These are phyloP conservation scores for Phyllosticta citribraziliensis DNA, from an alignment of 2,329 filamentous ascomycete genomes.

Conservation along the genomic window DNA sequence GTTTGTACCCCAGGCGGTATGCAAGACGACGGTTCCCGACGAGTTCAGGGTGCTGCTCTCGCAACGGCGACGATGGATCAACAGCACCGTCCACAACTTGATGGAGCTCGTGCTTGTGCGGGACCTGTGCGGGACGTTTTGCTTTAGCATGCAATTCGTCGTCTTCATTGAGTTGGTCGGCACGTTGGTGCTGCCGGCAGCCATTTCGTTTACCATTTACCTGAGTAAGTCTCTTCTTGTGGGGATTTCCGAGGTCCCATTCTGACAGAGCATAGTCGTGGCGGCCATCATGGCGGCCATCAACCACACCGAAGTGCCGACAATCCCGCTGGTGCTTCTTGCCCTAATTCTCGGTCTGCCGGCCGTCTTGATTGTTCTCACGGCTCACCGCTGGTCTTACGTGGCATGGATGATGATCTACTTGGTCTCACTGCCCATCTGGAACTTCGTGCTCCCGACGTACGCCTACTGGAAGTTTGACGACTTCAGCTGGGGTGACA, in stretches of 20 bases:
- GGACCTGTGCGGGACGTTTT: slow-evolving; percentile 96
- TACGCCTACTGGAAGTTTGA: slow-evolving; percentile 99
- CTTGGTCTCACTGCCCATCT: slow-evolving; percentile 81
- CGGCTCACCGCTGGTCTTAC: slow-evolving; percentile 86
- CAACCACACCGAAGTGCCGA: slow-evolving; percentile 50
- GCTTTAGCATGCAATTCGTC: slow-evolving; percentile 99
- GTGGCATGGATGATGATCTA: slow-evolving; percentile 97
- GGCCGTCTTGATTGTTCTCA: slow-evolving; percentile 81
- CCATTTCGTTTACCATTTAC: slow-evolving; percentile 95
- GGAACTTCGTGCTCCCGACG: slow-evolving; percentile 90
- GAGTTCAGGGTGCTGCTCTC: slow-evolving; percentile 86
- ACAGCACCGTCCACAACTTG: slow-evolving; percentile 96
- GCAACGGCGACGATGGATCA: slow-evolving; percentile 96
- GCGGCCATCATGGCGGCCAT: slow-evolving; percentile 67
- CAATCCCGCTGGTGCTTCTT: slow-evolving; percentile 84
- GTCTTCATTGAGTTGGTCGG: slow-evolving; percentile 92
- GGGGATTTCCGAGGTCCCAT: slow-evolving; percentile 12
- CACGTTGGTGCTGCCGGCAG: slow-evolving; percentile 87
- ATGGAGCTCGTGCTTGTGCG: slow-evolving; percentile 95
- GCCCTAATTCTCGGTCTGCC: slow-evolving; percentile 89
- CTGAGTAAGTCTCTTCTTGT: slow-evolving; percentile 57
- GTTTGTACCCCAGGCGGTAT: slow-evolving; percentile 95
- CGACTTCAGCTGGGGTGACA: slow-evolving; percentile 98
- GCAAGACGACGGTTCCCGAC: slow-evolving; percentile 95
- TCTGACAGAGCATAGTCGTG: slow-evolving; percentile 49